Percentiles rank a stretch among this genome's conserved stretches.
phyloP scores from a whole-genome alignment of 2,329 filamentous ascomycete genomes.

The Balansia obtecta region DNA sequence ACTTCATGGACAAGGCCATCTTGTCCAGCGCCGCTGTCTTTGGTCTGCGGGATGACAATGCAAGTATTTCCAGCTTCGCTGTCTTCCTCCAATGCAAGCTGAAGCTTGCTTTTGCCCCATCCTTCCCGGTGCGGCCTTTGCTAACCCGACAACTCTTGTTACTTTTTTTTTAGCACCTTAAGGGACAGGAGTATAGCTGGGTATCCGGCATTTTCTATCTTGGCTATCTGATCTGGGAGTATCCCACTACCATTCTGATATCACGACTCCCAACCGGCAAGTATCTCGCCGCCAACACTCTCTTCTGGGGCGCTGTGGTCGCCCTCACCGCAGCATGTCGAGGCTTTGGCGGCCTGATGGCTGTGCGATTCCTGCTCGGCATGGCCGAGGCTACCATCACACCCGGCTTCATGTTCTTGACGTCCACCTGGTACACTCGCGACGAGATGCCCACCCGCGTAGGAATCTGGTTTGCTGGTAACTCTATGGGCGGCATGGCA shows the following conservation, averaged over 20 bases:
- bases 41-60: slow-evolving; percentile 35
- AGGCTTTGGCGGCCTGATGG: slow-evolving; percentile 23
- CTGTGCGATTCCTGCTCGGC: slow-evolving; percentile 40
- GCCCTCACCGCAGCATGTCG: slow-evolving; percentile 29
- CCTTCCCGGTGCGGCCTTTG: slow-evolving; percentile 5
- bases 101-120: not conserved
- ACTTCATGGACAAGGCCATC: slow-evolving; percentile 49
- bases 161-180: slow-evolving; percentile 5
- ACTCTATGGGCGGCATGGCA: slow-evolving; percentile 33
- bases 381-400: slow-evolving; percentile 40
- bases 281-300: slow-evolving; percentile 30
- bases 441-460: slow-evolving; percentile 35
- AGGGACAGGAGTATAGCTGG: slow-evolving; percentile 7
- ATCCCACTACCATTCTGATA: slow-evolving; percentile 34
- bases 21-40: slow-evolving; percentile 43
- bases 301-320: slow-evolving; percentile 36
- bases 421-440: slow-evolving; percentile 38
- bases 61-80: slow-evolving; percentile 7
- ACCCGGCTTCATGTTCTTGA: slow-evolving; percentile 41
- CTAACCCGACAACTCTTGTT: not conserved
- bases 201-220: slow-evolving; percentile 22
- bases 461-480: slow-evolving; percentile 43
- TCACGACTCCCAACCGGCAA: slow-evolving; percentile 33
- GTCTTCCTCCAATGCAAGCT: not conserved
- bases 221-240: slow-evolving; percentile 36